Evolutionary conservation across 805 yeast genomes (phyloP), one percentile per base, ranked within the genome.

Genomic region (Lachancea quebecensis): DNA sequence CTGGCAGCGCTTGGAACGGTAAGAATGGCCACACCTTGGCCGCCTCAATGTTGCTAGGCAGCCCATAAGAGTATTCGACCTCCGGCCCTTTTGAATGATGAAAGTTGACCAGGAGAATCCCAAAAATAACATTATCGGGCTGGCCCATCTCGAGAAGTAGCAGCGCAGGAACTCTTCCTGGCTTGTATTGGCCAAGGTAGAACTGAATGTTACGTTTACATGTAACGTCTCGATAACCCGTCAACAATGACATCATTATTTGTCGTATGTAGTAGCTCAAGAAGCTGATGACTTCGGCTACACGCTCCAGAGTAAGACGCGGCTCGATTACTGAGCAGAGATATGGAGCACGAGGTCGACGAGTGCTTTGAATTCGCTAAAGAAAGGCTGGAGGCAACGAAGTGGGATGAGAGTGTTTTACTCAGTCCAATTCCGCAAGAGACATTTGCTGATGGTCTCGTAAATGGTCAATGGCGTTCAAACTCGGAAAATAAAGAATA

Each of bases 41-140:
- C 9, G 41, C 43, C 1, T 73, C 58, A 31, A 58, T 55, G 25
- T 59, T 59, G 35, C 67, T 64, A 1, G 73, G 70, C 21, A 59
- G 45, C 2, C 81, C 79, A 16, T 82, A 73, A 88, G 96, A 86
- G 66, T 86, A 89, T 64, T 91, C 97, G 18, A 93, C 79, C 61
- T 93, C 97, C 0, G 99, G 98, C 1, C 99, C 99, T 47, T 95
- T 71, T 63, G 77, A 61, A 58, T 93, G 98, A 60, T 91, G 95
- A 71, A 91, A 91, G 53, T 95, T 95, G 16, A 90, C 95, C 11
- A 93, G 76, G 52, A 95, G 83, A 2, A 90, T 77, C 10, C 96
- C 96, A 62, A 86, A 81, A 2, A 91, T 75, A 54, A 80, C 51
- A 21, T 44, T 34, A 2, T 36, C 45, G 14, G 27, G 32, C 17